These are phyloP conservation scores for Neurospora discreta DNA, from an alignment of 495 filamentous ascomycete species.

Conservation along the genomic window DNA sequence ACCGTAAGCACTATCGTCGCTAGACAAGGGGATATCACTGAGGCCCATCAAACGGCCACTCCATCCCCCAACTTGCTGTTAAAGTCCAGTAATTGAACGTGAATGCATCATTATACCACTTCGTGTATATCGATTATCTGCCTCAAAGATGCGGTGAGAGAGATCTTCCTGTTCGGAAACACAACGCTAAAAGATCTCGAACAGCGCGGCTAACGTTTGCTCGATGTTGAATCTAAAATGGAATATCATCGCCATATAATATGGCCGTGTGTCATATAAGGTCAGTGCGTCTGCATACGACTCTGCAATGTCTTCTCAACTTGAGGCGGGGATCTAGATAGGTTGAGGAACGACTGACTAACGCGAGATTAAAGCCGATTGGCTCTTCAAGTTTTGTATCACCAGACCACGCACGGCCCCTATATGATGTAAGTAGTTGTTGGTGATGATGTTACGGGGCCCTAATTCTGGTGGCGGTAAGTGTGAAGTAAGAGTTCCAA, in stretches of 20 bases:
- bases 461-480: background rate
- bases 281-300: background rate
- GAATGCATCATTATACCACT: background rate
- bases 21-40: background rate
- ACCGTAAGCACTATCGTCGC: background rate
- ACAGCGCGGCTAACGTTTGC: background rate
- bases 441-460: background rate
- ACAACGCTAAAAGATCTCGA: background rate
- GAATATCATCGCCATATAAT: background rate
- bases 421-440: background rate
- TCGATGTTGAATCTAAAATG: background rate
- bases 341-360: background rate
- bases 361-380: background rate
- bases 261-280: background rate
- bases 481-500: background rate
- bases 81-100: background rate
- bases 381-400: background rate
- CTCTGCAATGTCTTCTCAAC: background rate
- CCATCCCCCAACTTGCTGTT: background rate
- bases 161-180: background rate
- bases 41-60: background rate
- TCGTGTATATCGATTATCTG: background rate
- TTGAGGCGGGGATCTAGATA: background rate
- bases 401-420: background rate
- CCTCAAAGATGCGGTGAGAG: background rate